phyloP scores from a whole-genome alignment of 2,329 filamentous ascomycete genomes.

The Fusarium devonianum region DNA sequence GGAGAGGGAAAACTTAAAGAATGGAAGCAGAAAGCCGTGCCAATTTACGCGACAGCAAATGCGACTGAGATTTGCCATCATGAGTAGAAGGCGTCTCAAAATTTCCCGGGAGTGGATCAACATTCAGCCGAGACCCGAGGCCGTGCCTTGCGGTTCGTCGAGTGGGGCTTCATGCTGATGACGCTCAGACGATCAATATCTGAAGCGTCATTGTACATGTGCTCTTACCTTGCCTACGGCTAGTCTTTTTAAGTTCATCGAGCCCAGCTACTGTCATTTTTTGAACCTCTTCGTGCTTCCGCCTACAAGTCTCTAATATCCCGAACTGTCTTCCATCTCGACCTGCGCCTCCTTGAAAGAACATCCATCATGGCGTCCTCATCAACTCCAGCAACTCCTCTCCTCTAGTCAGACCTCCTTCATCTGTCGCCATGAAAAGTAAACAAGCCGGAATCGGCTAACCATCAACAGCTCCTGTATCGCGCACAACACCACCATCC shows the following conservation, averaged over 20 bases:
- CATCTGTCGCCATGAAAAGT: neutral
- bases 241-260: neutral
- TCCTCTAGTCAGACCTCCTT: conserved; percentile 70
- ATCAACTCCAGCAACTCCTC: conserved; percentile 69
- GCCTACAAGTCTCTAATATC: too few relatives aligned
- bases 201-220: conserved; percentile 37
- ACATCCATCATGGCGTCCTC: conserved; percentile 73
- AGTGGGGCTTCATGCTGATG: conserved; percentile 34
- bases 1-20: neutral
- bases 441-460: neutral
- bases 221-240: conserved; percentile 1
- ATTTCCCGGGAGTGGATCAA: conserved; percentile 36
- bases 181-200: conserved; percentile 29
- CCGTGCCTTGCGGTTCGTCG: conserved; percentile 1
- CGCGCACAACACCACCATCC: conserved; percentile 90
- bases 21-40: conserved; percentile 6
- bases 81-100: conserved; percentile 22
- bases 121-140: conserved; percentile 22
- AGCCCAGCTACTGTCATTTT: conserved; percentile 11
- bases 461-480: conserved; percentile 77
- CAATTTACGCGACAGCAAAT: conserved; percentile 4
- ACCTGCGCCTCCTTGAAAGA: too few relatives aligned
- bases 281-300: neutral
- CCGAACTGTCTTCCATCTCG: too few relatives aligned
- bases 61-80: conserved; percentile 24